phyloP scores from a whole-genome alignment of 2,329 filamentous ascomycete genomes.

The Seiridium unicorne region DNA sequence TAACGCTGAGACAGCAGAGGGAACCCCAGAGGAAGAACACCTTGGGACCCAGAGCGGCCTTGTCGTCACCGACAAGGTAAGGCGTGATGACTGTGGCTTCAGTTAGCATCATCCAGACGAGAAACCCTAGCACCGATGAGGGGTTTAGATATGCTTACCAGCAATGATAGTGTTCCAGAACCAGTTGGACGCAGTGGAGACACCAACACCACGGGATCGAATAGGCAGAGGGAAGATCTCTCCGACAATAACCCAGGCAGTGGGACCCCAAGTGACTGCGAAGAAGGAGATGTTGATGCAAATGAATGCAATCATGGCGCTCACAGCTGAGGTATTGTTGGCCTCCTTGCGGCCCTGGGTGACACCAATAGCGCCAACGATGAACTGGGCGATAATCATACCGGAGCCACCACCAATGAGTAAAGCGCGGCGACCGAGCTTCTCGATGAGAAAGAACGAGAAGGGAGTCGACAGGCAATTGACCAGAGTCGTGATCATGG shows the following conservation, averaged over 20 bases:
- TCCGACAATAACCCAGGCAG: slow-evolving; percentile 79
- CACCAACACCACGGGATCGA: slow-evolving; percentile 80
- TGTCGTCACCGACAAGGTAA: slow-evolving; percentile 61
- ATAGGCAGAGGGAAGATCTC: slow-evolving; percentile 90
- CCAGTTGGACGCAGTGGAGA: slow-evolving; percentile 90
- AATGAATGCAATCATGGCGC: slow-evolving; percentile 82
- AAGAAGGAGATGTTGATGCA: slow-evolving; percentile 94
- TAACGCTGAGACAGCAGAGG: slow-evolving; percentile 57
- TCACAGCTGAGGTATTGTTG: slow-evolving; percentile 56
- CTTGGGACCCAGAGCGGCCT: slow-evolving; percentile 65
- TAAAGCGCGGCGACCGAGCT: slow-evolving; percentile 75
- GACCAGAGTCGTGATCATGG: slow-evolving; percentile 81
- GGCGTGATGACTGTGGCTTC: slow-evolving; percentile 61
- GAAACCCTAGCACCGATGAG: not conserved
- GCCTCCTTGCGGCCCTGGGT: slow-evolving; percentile 37
- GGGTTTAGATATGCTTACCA: slow-evolving; percentile 29
- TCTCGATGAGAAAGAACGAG: slow-evolving; percentile 85
- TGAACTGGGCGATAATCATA: slow-evolving; percentile 85
- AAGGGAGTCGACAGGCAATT: slow-evolving; percentile 84
- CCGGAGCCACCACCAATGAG: slow-evolving; percentile 76
- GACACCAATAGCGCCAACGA: slow-evolving; percentile 72
- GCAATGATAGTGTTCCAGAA: slow-evolving; percentile 75
- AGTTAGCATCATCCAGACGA: not conserved
- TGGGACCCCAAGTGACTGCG: slow-evolving; percentile 66
- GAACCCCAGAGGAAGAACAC: slow-evolving; percentile 77